phyloP scores from a whole-genome alignment of 2,329 filamentous ascomycete species.

The Diaporthe sp. region DNA sequence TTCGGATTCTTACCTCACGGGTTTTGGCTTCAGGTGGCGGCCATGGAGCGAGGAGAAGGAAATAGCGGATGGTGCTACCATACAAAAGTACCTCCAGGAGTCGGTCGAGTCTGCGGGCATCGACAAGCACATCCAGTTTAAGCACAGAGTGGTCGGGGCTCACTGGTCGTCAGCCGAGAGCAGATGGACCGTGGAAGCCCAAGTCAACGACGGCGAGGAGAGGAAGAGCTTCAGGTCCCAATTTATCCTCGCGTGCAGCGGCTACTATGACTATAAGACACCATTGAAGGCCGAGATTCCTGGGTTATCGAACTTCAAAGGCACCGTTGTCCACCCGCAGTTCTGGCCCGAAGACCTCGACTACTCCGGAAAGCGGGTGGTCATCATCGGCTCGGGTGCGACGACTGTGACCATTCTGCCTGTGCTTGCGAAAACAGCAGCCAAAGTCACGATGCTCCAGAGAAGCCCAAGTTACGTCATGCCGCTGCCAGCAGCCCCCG shows the following conservation, averaged over 20 bases:
- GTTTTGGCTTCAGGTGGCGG: conserved; percentile 78
- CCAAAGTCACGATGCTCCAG: conserved; percentile 82
- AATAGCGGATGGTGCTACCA: conserved; percentile 65
- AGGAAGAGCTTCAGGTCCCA: conserved; percentile 55
- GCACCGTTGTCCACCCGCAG: conserved; percentile 75
- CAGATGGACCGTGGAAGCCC: conserved; percentile 65
- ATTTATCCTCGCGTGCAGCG: conserved; percentile 70
- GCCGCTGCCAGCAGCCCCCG: conserved; percentile 54
- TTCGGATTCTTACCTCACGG: conserved; percentile 72
- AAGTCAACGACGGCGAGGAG: conserved; percentile 47
- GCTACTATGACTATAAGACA: conserved; percentile 81
- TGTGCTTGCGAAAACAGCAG: conserved; percentile 73
- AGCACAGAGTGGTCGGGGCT: conserved; percentile 60
- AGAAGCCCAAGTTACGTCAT: conserved; percentile 80
- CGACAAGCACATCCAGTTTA: conserved; percentile 65
- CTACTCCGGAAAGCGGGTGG: conserved; percentile 74
- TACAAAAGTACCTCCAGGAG: conserved; percentile 66
- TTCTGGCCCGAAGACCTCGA: conserved; percentile 81
- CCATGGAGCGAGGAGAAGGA: conserved; percentile 72
- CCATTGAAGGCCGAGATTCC: conserved; percentile 73
- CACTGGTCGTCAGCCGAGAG: conserved; percentile 69
- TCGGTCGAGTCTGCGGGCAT: conserved; percentile 65
- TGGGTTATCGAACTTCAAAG: conserved; percentile 76
- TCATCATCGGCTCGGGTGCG: conserved; percentile 82
- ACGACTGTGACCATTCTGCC: conserved; percentile 85